These are phyloP conservation scores for Paramyrothecium sp. DNA, from an alignment of 2,329 filamentous ascomycete species.

Conservation along the genomic window DNA sequence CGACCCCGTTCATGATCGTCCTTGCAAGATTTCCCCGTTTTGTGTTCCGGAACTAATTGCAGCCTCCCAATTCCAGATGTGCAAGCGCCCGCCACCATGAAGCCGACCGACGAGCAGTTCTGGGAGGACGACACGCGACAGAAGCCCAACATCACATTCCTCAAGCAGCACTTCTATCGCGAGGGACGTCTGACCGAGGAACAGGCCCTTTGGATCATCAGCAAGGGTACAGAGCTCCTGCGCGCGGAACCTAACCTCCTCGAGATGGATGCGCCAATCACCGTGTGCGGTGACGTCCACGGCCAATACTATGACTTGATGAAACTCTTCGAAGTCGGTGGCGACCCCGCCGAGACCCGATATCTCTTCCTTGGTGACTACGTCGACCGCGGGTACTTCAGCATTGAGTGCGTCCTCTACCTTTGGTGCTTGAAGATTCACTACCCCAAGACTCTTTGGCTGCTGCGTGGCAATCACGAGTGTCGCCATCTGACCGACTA, in stretches of 20 bases:
- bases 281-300: conserved; percentile 96
- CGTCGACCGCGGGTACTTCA: conserved; percentile 97
- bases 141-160: conserved; percentile 89
- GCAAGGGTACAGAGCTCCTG: conserved; percentile 82
- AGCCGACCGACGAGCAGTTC: conserved; percentile 92
- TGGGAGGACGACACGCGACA: conserved; percentile 80
- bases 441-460: conserved; percentile 96
- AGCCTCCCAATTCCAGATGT: conserved; percentile 63
- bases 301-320: conserved; percentile 99
- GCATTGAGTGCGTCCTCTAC: conserved; percentile 98
- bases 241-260: conserved; percentile 90
- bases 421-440: conserved; percentile 98
- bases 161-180: conserved; percentile 98
- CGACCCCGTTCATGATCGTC: neutral
- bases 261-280: conserved; percentile 99
- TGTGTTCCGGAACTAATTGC: too few species aligned
- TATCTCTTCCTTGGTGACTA: conserved; percentile 98
- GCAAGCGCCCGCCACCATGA: conserved; percentile 91
- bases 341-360: conserved; percentile 91
- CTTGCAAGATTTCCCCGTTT: too few species aligned
- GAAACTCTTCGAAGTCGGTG: conserved; percentile 98
- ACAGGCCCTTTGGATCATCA: conserved; percentile 94
- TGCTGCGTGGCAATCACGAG: conserved; percentile 96
- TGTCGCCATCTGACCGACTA: conserved; percentile 99
- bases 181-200: conserved; percentile 96